phyloP scores from a whole-genome alignment of 2,329 filamentous ascomycete genomes.

The Teratosphaeria nubilosa region DNA sequence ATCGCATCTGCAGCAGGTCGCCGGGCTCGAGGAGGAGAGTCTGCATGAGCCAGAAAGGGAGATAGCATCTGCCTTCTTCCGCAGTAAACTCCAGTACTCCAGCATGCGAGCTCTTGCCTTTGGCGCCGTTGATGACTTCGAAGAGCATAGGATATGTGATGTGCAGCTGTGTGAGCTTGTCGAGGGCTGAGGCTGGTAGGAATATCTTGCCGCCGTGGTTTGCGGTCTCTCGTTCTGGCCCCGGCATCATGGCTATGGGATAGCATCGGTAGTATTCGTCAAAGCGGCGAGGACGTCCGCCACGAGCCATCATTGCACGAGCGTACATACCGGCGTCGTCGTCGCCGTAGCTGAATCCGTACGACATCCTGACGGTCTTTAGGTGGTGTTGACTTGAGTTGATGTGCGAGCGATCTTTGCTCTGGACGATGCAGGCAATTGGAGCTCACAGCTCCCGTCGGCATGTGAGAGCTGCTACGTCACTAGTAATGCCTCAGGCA shows the following conservation, averaged over 20 bases:
- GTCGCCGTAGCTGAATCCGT: slow-evolving; percentile 38
- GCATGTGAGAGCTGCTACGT: background rate
- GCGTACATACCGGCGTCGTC: slow-evolving; percentile 46
- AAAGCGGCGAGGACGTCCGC: slow-evolving; percentile 60
- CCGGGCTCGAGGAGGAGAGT: slow-evolving; percentile 81
- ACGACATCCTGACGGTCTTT: slow-evolving; percentile 11
- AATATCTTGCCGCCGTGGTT: slow-evolving; percentile 98
- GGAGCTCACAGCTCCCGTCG: background rate
- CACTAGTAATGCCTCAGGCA: too few species aligned
- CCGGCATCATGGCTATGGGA: slow-evolving; percentile 86
- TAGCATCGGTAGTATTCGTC: slow-evolving; percentile 99
- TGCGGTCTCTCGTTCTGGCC: slow-evolving; percentile 74
- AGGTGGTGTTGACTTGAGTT: background rate
- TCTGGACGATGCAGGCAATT: background rate
- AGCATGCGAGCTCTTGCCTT: slow-evolving; percentile 72
- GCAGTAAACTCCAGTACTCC: slow-evolving; percentile 96
- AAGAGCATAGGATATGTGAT: slow-evolving; percentile 97
- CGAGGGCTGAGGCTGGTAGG: slow-evolving; percentile 87
- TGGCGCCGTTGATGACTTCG: slow-evolving; percentile 83
- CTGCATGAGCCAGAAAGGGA: slow-evolving; percentile 97
- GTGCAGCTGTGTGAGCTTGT: slow-evolving; percentile 91
- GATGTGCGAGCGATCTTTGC: background rate
- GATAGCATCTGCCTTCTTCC: slow-evolving; percentile 90
- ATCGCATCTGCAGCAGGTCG: slow-evolving; percentile 90
- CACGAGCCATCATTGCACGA: slow-evolving; percentile 41